A percentile compares a stretch with the other conserved stretches of the same genome.
These are phyloP conservation scores for Acanthamoeba lenticulata DNA, from an alignment of 208 protist species.

Conservation along the genomic window DNA sequence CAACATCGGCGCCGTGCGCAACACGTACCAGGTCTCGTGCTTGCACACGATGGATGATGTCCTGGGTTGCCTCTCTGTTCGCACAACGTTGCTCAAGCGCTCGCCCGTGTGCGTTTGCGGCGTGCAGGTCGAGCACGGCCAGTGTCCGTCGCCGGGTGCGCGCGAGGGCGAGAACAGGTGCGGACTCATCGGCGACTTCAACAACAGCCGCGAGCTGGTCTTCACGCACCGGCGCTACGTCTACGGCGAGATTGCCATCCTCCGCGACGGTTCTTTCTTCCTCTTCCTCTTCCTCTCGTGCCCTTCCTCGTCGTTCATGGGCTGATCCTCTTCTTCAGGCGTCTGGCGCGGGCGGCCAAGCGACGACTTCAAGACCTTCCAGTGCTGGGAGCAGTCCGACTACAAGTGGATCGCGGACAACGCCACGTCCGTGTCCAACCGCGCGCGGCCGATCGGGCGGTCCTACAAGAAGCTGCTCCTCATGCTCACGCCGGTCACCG, in stretches of 20 bases:
- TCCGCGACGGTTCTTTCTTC: neutral
- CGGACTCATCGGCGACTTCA: neutral
- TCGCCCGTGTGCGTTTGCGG: neutral
- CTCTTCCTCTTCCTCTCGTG: neutral
- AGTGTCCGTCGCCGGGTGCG: neutral
- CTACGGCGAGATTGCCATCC: conserved; percentile 1
- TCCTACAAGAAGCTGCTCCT: neutral
- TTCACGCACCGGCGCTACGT: conserved; percentile 1
- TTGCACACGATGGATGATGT: neutral
- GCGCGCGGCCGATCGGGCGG: neutral
- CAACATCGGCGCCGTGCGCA: neutral
- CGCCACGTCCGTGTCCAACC: neutral
- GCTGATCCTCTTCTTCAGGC: too few species aligned
- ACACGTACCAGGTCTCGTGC: neutral
- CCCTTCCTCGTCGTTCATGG: too few species aligned
- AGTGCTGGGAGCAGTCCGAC: conserved; percentile 29
- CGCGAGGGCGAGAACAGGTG: neutral
- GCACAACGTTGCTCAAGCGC: neutral
- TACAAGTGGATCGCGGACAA: neutral
- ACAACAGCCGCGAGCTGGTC: conserved; percentile 8
- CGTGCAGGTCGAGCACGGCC: neutral
- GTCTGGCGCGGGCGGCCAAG: neutral
- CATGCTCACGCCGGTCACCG: conserved; percentile 15
- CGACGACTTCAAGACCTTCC: neutral
- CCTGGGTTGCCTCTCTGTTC: neutral